phyloP scores from a whole-genome alignment of 371 early-diverging fungal species.

The Capillidium rhysosporum region DNA sequence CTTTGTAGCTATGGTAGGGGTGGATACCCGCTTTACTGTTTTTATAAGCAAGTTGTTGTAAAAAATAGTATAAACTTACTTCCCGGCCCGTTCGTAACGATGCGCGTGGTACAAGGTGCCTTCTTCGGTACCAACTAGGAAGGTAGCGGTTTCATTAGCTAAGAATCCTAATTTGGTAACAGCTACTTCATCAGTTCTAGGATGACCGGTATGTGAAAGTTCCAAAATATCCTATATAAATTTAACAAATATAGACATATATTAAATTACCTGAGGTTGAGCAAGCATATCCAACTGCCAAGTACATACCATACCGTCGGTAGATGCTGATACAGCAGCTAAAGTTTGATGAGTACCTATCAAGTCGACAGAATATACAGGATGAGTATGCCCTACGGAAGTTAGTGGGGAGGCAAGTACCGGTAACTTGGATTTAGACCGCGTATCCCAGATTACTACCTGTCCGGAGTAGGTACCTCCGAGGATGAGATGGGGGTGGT shows the following conservation, averaged over 20 bases:
- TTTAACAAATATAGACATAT: background rate
- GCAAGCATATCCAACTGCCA: constrained; percentile 96
- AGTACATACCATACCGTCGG: constrained; percentile 85
- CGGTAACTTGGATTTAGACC: constrained; percentile 55
- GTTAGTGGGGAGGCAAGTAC: constrained; percentile 74
- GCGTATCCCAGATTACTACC: constrained; percentile 89
- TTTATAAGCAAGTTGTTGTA: background rate
- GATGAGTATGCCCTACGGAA: constrained; percentile 88
- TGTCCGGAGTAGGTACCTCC: constrained; percentile 96
- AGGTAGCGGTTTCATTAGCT: constrained; percentile 73
- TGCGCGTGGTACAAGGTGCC: constrained; percentile 81
- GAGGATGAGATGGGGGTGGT: constrained; percentile 74
- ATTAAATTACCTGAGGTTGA: constrained; percentile 45
- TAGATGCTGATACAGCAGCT: constrained; percentile 71
- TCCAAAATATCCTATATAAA: constrained; percentile 47
- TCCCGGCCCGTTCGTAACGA: constrained; percentile 82
- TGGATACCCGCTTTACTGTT: constrained; percentile 84
- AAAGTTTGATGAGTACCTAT: constrained; percentile 91
- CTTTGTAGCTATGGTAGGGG: constrained; percentile 56
- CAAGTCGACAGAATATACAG: constrained; percentile 70
- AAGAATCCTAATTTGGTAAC: constrained; percentile 80
- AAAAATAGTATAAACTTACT: constrained; percentile 14
- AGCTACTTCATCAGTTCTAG: constrained; percentile 79
- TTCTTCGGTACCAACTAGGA: constrained; percentile 93
- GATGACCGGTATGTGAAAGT: constrained; percentile 47